Evolutionary conservation across 2,329 filamentous ascomycete species (phyloP).

Genomic region (Fusarium liriodendri): DNA sequence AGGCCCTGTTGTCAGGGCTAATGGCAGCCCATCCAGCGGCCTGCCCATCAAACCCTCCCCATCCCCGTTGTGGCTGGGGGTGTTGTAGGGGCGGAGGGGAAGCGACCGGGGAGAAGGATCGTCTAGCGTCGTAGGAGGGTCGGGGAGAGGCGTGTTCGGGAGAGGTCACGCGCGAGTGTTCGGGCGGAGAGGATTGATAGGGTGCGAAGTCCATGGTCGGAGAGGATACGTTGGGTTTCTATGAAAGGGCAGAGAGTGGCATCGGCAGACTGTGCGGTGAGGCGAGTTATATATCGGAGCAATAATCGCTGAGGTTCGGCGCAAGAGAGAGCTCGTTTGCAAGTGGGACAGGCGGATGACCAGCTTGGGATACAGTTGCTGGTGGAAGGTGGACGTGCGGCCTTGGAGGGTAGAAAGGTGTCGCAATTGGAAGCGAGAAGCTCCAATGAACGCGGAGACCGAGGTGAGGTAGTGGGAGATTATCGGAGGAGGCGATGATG

Average conservation of each 20-base stretch:
- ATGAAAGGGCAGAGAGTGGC: not conserved
- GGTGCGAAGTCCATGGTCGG: conserved; percentile 89
- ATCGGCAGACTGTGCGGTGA: not conserved
- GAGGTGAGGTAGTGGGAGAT: not conserved
- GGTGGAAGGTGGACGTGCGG: not conserved
- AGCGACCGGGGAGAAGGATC: conserved; percentile 62
- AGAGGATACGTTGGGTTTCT: not conserved
- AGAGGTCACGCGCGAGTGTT: conserved; percentile 83
- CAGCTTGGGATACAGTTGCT: not conserved
- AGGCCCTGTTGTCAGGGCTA: conserved; percentile 35
- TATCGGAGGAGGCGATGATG: not conserved
- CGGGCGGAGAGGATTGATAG: conserved; percentile 92
- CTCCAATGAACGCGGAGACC: not conserved
- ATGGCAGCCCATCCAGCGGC: conserved; percentile 44
- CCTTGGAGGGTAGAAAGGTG: not conserved
- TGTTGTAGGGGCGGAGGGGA: conserved; percentile 56
- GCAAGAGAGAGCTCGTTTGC: not conserved
- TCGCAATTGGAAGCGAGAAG: not conserved
- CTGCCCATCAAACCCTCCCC: conserved; percentile 57
- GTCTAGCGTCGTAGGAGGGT: conserved; percentile 65
- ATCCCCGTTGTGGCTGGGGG: conserved; percentile 69
- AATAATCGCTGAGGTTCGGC: not conserved
- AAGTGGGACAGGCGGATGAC: not conserved
- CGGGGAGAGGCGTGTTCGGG: conserved; percentile 68
- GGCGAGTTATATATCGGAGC: not conserved